These are phyloP conservation scores for Pythium pyrilobum DNA, from an alignment of 352 stramenopile genomes.

Conservation along the genomic window DNA sequence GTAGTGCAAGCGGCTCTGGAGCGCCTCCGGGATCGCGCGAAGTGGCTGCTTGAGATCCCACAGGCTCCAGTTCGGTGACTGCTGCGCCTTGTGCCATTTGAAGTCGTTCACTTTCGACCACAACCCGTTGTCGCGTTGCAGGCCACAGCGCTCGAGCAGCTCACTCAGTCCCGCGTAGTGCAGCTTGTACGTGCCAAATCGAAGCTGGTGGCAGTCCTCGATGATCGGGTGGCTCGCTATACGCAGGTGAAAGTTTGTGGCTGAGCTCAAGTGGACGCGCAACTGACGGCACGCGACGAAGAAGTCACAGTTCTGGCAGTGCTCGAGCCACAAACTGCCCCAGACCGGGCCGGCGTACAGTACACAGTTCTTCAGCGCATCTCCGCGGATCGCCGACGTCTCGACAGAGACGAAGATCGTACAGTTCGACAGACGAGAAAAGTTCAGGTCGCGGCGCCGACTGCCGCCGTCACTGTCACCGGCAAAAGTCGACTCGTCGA, in stretches of 20 bases:
- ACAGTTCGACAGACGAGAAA: slow-evolving; percentile 69
- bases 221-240: slow-evolving; percentile 88
- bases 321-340: slow-evolving; percentile 81
- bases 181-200: slow-evolving; percentile 75
- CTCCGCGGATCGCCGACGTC: slow-evolving; percentile 70
- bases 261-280: slow-evolving; percentile 69
- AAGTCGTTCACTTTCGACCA: slow-evolving; percentile 92
- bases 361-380: slow-evolving; percentile 60
- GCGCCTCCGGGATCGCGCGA: slow-evolving; percentile 26
- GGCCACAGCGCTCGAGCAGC: slow-evolving; percentile 51
- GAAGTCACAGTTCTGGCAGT: slow-evolving; percentile 74
- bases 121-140: slow-evolving; percentile 52
- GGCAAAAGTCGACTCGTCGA: slow-evolving; percentile 51
- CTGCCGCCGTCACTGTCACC: slow-evolving; percentile 15
- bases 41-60: slow-evolving; percentile 44
- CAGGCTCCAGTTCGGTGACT: slow-evolving; percentile 83
- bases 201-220: slow-evolving; percentile 81
- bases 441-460: slow-evolving; percentile 63
- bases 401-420: slow-evolving; percentile 56
- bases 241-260: slow-evolving; percentile 74
- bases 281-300: slow-evolving; percentile 82
- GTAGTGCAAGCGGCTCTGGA: slow-evolving; percentile 35
- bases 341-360: slow-evolving; percentile 78
- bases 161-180: slow-evolving; percentile 51
- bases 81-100: slow-evolving; percentile 86